Percentiles rank a stretch among this genome's conserved stretches.
phyloP scores from a whole-genome alignment of 2,329 filamentous ascomycete genomes.

The Sclerotiophoma versabilis region DNA sequence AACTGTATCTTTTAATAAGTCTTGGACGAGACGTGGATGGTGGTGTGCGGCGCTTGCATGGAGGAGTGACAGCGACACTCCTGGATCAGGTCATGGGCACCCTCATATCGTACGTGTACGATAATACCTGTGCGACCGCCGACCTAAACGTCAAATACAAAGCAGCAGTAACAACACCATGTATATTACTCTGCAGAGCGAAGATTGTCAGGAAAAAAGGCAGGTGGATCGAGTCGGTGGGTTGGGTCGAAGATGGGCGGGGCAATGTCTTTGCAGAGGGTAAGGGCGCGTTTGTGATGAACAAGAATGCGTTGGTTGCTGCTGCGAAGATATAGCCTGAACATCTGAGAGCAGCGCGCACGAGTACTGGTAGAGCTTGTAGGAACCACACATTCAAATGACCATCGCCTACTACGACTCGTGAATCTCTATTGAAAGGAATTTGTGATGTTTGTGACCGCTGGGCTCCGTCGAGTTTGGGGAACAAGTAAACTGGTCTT shows the following conservation, averaged over 20 bases:
- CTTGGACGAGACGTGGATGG: conserved; percentile 33
- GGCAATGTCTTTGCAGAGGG: conserved; percentile 35
- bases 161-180: conserved; percentile 31
- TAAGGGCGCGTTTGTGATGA: conserved; percentile 28
- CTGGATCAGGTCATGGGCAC: conserved; percentile 39
- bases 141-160: conserved; percentile 36
- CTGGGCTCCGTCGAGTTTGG: neutral
- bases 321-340: neutral
- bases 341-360: neutral
- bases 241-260: conserved; percentile 34
- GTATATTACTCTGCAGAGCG: conserved; percentile 27
- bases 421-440: neutral
- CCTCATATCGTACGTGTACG: conserved; percentile 23
- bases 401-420: neutral
- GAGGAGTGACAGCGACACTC: conserved; percentile 34
- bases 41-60: conserved; percentile 29
- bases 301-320: conserved; percentile 10
- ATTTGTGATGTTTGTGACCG: too few species aligned
- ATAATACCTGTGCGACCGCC: conserved; percentile 25
- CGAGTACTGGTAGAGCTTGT: neutral
- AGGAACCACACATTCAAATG: neutral
- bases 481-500: neutral
- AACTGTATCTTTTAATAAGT: conserved; percentile 30
- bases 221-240: conserved; percentile 30
- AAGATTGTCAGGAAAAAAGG: conserved; percentile 33